Evolutionary conservation across 2,329 filamentous ascomycete genomes (phyloP).

Genomic region (Aureobasidium namibiae): DNA sequence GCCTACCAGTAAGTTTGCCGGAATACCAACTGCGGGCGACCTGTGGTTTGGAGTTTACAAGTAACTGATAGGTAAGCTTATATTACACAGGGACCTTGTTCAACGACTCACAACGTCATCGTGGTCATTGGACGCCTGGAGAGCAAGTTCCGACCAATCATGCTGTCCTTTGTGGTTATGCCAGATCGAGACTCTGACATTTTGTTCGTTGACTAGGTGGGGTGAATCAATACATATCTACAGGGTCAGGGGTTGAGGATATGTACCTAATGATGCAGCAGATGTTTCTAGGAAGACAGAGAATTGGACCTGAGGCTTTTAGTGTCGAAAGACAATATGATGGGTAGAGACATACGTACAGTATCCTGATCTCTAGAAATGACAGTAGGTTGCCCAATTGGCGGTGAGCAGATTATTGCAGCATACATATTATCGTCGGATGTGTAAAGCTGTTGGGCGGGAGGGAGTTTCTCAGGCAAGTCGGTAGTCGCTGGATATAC

Average conservation of each 20-base stretch:
- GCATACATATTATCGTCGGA: slow-evolving; percentile 37
- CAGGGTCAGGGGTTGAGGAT: background rate
- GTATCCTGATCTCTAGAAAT: slow-evolving; percentile 36
- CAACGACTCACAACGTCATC: slow-evolving; percentile 20
- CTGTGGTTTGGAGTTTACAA: slow-evolving; percentile 8
- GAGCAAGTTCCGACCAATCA: slow-evolving; percentile 49
- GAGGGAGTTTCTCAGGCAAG: slow-evolving; percentile 26
- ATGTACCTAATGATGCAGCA: slow-evolving; percentile 23
- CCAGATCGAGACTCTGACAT: slow-evolving; percentile 72
- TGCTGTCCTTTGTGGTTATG: slow-evolving; percentile 52
- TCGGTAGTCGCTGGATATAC: slow-evolving; percentile 26
- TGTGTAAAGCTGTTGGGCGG: slow-evolving; percentile 16
- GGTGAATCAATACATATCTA: background rate
- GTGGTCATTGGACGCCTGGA: slow-evolving; percentile 36
- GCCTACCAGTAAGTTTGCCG: slow-evolving; percentile 36
- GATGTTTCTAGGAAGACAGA: slow-evolving; percentile 63
- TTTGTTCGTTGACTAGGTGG: slow-evolving; percentile 33
- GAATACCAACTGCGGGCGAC: slow-evolving; percentile 46
- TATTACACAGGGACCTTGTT: slow-evolving; percentile 10
- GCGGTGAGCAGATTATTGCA: slow-evolving; percentile 56
- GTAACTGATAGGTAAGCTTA: slow-evolving; percentile 1
- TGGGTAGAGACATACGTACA: slow-evolving; percentile 19
- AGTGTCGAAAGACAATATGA: background rate
- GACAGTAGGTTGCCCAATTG: slow-evolving; percentile 66
- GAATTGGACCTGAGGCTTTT: slow-evolving; percentile 44